Evolutionary conservation across 1,284 basidiomycete species (phyloP), one percentile per base, ranked within the genome.

Genomic region (Ceratobasidium papillatum): DNA sequence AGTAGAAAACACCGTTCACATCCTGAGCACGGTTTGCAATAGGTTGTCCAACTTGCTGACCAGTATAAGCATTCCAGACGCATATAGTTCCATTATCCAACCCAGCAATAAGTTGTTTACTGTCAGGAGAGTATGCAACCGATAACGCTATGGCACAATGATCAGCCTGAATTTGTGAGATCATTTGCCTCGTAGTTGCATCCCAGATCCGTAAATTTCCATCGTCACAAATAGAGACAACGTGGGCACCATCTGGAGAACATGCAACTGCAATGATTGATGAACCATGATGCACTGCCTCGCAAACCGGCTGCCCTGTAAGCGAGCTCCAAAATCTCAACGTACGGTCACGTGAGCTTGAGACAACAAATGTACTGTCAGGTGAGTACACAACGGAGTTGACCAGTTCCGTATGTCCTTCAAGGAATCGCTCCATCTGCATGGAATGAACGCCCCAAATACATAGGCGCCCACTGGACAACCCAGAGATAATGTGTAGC

Each of bases 31-130:
- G n/a, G n/a, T n/a, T n/a, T n/a, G n/a, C n/a, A n/a, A n/a, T n/a
- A n/a, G 47, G 47, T 8, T 49, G 11, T 8, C 47, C 8, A 19
- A 49, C n/a, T 17, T 14, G 11, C 22, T 54, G 69, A 61, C 38
- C 30, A 34, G 54, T 27, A n/a, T 8, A 14, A 17, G 69, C 36
- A 34, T 72, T 45, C 74, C 68, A 73, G 12, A 72, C 32, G 9
- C 74, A 41, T 19, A 75, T 27, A 22, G 74, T 49, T 3, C 45
- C 36, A 34, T 75, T 69, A 11, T 9, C 11, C 22, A 69, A 75
- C 8, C 74, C 54, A 34, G 66, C 73, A 25, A 51, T 43, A 34
- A 75, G 74, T 9, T 36, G 47, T 3, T 22, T 27, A 25, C 64
- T 49, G 38, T 69, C 51, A 9, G 47, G 65, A 17, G 66, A 72